Evolutionary conservation across 768 basidiomycete species (phyloP), one percentile per base, ranked within the genome.

Genomic region (Hypholoma sublateritium): DNA sequence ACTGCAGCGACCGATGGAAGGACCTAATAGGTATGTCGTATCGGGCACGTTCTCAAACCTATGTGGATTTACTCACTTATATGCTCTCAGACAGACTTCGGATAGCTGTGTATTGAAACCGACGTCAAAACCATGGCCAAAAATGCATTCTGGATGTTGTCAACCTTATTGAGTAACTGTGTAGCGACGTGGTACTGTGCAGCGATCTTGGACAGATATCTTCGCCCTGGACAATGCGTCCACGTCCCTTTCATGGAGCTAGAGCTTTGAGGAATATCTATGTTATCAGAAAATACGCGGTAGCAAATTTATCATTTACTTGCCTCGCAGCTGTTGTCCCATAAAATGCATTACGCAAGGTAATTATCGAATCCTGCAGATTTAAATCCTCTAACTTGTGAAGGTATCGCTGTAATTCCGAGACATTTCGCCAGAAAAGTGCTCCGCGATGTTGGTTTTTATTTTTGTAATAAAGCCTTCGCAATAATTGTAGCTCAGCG

Each of bases 381-480:
- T 70, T 67, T 8, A 75, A 57, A 1, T 62, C 65, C 17, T 69
- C 61, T 7, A 80, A 46, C 34, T 77, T 72, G 32, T 71, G 69
- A 19, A 77, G 76, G 62, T 80, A 82, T 52, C 83, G 78, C 59
- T 86, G 77, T 17, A 86, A 74, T 65, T 92, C 91, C 9, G 67
- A 63, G 14, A 87, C 73, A 28, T 83, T 83, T 63, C 80, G 76
- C 87, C 89, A 92, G 68, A 90, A 91, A 11, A 91, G 70, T 22
- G 87, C 80, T 3, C 76, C 66, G 28, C 84, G 79, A 66, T 89
- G 88, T 64, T 93, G 91, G 61, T 91, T 93, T 65, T 88, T 90
- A 60, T 83, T 84, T 62, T 89, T 90, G 72, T 93, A 92, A 67
- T 86, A 86, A 1, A 92, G 67, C 58, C 87, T 77, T 62, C 86